phyloP scores from a whole-genome alignment of 1,284 basidiomycete genomes.

The Pseudozyma hubeiensis region DNA sequence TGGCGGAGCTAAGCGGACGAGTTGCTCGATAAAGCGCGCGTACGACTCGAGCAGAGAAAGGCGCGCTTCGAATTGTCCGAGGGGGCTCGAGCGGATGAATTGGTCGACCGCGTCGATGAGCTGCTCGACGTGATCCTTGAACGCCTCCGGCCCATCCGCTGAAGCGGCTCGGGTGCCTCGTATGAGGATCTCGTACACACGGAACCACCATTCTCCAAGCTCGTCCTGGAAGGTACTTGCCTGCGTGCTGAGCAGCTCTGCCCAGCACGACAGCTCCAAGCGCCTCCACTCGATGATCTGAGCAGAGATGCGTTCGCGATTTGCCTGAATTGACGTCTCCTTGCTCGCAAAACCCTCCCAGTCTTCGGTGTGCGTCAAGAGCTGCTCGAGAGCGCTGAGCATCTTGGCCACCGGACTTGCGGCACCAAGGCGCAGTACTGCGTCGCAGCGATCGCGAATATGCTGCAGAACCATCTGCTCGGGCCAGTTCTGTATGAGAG shows the following conservation, averaged over 20 bases:
- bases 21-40: conserved; percentile 66
- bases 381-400: conserved; percentile 84
- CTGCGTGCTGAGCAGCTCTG: conserved; percentile 76
- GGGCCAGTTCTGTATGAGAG: conserved; percentile 85
- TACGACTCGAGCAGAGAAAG: conserved; percentile 81
- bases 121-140: conserved; percentile 75
- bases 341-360: conserved; percentile 96
- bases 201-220: conserved; percentile 90
- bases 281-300: conserved; percentile 91
- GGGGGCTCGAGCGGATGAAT: conserved; percentile 80
- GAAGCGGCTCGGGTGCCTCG: conserved; percentile 63
- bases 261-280: conserved; percentile 89
- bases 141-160: conserved; percentile 65
- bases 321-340: conserved; percentile 80
- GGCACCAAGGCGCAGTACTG: conserved; percentile 77
- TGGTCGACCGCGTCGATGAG: conserved; percentile 84
- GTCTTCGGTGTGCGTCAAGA: conserved; percentile 89
- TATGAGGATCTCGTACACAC: conserved; percentile 83
- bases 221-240: conserved; percentile 65
- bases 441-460: conserved; percentile 80
- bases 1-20: conserved; percentile 40
- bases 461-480: conserved; percentile 96
- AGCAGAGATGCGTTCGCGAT: conserved; percentile 77
- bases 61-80: conserved; percentile 84
- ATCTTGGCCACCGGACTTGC: conserved; percentile 84